A percentile compares a stretch with the other conserved stretches of the same genome.
Conservation (phyloP, 2,329 filamentous ascomycete genomes). For the Cordyceps fumosorosea region DNA sequence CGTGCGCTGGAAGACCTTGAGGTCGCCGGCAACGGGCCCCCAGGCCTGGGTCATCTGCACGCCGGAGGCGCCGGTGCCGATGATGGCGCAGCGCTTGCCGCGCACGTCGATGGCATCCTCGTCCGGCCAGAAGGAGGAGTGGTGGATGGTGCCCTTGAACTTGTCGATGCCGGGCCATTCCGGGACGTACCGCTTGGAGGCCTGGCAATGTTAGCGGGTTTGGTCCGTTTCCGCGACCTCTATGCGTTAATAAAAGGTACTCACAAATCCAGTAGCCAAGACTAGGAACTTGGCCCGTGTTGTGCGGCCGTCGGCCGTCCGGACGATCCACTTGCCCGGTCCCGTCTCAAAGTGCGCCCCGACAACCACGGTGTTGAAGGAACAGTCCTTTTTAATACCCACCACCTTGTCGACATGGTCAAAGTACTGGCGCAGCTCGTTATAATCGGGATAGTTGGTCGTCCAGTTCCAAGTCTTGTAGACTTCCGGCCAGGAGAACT, state of each 20-base stretch:
- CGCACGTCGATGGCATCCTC: constrained; percentile 43
- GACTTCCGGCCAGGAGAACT: constrained; percentile 38
- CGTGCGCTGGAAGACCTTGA: constrained; percentile 54
- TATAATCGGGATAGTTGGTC: constrained; percentile 37
- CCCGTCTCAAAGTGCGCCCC: constrained; percentile 39
- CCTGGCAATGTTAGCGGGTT: constrained; percentile 21
- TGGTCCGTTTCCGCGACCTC: accelerated
- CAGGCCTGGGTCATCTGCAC: constrained; percentile 54
- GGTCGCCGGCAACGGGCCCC: constrained; percentile 38
- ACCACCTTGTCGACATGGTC: constrained; percentile 45
- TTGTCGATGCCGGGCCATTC: constrained; percentile 47
- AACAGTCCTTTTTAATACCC: constrained; percentile 42
- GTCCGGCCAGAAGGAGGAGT: constrained; percentile 50
- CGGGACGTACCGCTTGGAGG: constrained; percentile 49
- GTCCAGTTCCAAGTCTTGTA: constrained; percentile 46
- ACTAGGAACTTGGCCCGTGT: constrained; percentile 40
- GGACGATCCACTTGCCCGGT: constrained; percentile 36
- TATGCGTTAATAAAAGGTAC: background rate
- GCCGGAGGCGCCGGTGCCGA: constrained; percentile 53
- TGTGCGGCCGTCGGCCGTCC: constrained; percentile 38
- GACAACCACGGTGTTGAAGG: constrained; percentile 44
- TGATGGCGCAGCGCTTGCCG: constrained; percentile 50
- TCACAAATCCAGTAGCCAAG: constrained; percentile 34
- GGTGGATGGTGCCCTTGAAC: constrained; percentile 49
- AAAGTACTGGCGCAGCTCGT: constrained; percentile 47